Evolutionary conservation across 164 flowering plant species (phyloP).

Genomic region (Nelumbo lutea): DNA sequence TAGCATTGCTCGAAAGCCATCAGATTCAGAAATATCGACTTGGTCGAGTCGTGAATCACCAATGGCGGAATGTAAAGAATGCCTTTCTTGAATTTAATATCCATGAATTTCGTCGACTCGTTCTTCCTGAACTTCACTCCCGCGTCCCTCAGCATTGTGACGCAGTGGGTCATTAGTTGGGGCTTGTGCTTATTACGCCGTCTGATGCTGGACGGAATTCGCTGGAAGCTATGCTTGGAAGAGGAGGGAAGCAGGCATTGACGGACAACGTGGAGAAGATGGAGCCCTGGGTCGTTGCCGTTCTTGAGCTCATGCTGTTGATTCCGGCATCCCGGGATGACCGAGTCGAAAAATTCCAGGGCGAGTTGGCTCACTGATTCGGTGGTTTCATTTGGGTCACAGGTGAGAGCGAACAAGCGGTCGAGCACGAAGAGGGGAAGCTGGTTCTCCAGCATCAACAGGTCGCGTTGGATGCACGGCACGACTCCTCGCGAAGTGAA

Average conservation of each 20-base stretch:
- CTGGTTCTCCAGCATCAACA: constrained; percentile 76
- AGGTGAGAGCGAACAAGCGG: constrained; percentile 24
- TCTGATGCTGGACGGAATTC: not conserved
- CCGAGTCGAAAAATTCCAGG: constrained; percentile 13
- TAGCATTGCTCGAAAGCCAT: constrained; percentile 29
- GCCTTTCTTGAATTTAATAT: constrained; percentile 17
- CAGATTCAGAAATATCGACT: constrained; percentile 25
- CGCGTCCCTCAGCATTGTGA: constrained; percentile 3
- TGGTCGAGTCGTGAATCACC: constrained; percentile 18
- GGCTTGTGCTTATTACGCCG: not conserved
- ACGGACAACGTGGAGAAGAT: constrained; percentile 14
- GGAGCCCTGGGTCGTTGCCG: not conserved
- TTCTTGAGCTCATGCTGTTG: not conserved
- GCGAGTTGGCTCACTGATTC: not conserved
- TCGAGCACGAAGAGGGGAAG: constrained; percentile 56
- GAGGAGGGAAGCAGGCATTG: constrained; percentile 3
- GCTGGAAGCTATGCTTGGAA: not conserved
- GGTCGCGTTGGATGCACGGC: constrained; percentile 58
- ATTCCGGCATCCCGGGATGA: constrained; percentile 6
- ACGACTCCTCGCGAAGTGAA: constrained; percentile 57
- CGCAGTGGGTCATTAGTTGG: constrained; percentile 10
- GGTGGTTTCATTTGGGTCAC: not conserved
- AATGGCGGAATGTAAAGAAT: constrained; percentile 17
- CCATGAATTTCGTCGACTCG: constrained; percentile 5
- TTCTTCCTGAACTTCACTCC: constrained; percentile 18